These are phyloP conservation scores for Ustilago lituana DNA, from an alignment of 1,284 basidiomycete genomes.

Conservation along the genomic window DNA sequence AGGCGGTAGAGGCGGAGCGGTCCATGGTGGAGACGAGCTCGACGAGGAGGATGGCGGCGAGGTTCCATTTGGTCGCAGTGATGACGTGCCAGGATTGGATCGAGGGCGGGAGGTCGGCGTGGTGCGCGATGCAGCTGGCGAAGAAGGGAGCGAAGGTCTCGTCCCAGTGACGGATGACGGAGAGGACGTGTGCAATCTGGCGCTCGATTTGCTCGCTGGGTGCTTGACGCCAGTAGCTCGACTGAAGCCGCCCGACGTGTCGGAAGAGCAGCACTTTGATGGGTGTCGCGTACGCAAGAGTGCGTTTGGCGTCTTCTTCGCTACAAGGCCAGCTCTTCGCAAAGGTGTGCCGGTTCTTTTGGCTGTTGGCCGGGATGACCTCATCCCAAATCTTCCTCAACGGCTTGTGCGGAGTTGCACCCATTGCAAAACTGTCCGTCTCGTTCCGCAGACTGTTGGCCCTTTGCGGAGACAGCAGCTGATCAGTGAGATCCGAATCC, in stretches of 20 bases:
- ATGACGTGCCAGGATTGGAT: constrained; percentile 41
- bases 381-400: constrained; percentile 46
- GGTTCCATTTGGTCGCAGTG: constrained; percentile 36
- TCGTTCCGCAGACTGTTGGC: constrained; percentile 4
- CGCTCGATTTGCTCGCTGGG: constrained; percentile 30
- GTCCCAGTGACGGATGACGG: constrained; percentile 35
- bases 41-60: constrained; percentile 34
- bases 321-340: constrained; percentile 31
- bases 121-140: constrained; percentile 24
- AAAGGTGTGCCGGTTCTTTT: constrained; percentile 23
- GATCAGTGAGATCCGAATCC: constrained; percentile 35
- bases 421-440: constrained; percentile 4
- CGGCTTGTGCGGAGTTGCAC: neutral
- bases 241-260: constrained; percentile 36
- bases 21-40: constrained; percentile 38
- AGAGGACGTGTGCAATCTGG: constrained; percentile 31
- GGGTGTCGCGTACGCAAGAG: constrained; percentile 30
- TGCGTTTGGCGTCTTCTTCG: constrained; percentile 31
- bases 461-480: constrained; percentile 14
- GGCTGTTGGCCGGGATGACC: constrained; percentile 33
- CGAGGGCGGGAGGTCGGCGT: constrained; percentile 23
- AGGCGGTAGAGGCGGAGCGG: constrained; percentile 6
- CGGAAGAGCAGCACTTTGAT: constrained; percentile 48
- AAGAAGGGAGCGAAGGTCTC: constrained; percentile 37
- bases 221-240: constrained; percentile 37